phyloP scores from a whole-genome alignment of 305 asterid species.

The Ilex paraguariensis region DNA sequence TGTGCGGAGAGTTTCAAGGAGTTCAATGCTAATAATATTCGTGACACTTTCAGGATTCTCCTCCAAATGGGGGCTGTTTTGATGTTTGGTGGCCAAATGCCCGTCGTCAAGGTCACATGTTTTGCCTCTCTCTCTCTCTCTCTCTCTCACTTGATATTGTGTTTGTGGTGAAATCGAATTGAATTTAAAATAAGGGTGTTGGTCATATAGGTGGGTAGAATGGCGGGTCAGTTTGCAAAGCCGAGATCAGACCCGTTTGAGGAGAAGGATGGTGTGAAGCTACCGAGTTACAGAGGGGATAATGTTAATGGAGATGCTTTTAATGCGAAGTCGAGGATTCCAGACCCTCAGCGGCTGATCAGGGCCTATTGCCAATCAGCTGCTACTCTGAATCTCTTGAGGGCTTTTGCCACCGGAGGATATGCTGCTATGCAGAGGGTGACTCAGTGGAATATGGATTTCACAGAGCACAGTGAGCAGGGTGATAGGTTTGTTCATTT shows the following conservation, averaged over 20 bases:
- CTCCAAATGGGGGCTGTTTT: constrained; percentile 86
- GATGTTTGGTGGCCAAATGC: constrained; percentile 83
- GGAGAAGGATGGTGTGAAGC: constrained; percentile 72
- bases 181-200: constrained; percentile 5
- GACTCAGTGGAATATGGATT: constrained; percentile 81
- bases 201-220: constrained; percentile 64
- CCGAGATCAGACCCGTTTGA: constrained; percentile 77
- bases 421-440: constrained; percentile 87
- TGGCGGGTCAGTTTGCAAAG: constrained; percentile 93
- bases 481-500: constrained; percentile 55
- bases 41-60: constrained; percentile 74
- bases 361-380: constrained; percentile 86
- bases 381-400: constrained; percentile 78
- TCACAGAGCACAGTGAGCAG: constrained; percentile 80
- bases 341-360: constrained; percentile 86
- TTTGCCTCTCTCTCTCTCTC: background rate
- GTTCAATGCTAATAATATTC: constrained; percentile 65
- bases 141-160: no score
- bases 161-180: background rate
- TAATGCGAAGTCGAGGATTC: constrained; percentile 56
- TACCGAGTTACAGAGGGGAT: constrained; percentile 87
- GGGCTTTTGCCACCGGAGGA: constrained; percentile 86
- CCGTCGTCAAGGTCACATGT: constrained; percentile 56
- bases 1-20: constrained; percentile 89
- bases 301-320: constrained; percentile 78